Percentiles rank a stretch among this genome's conserved stretches.
These are phyloP conservation scores for Phaffia rhodozyma DNA, from an alignment of 1,284 basidiomycete species.

Conservation along the genomic window DNA sequence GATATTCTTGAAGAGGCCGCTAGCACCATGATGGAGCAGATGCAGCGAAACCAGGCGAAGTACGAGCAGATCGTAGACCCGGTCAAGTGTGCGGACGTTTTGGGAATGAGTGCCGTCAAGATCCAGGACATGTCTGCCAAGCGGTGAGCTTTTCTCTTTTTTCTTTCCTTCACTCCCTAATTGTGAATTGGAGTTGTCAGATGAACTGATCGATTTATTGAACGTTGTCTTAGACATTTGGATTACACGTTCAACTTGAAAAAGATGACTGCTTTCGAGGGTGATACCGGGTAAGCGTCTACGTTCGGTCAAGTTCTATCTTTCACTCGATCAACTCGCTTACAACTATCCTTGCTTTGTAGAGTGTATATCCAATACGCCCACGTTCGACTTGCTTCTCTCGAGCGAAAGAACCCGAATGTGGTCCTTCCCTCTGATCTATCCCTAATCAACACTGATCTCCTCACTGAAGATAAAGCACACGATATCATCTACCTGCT, in stretches of 20 bases:
- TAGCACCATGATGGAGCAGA: slow-evolving; percentile 89
- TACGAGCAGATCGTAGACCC: slow-evolving; percentile 83
- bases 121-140: slow-evolving; percentile 97
- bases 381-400: slow-evolving; percentile 85
- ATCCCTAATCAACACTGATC: slow-evolving; percentile 53
- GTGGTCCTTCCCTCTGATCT: slow-evolving; percentile 55
- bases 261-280: slow-evolving; percentile 91
- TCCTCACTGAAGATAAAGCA: slow-evolving; percentile 62
- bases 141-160: slow-evolving; percentile 47
- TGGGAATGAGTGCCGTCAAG: slow-evolving; percentile 93
- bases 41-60: slow-evolving; percentile 90
- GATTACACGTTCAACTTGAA: slow-evolving; percentile 95
- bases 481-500: slow-evolving; percentile 78
- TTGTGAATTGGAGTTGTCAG: background rate
- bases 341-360: background rate
- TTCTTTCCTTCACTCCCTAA: background rate
- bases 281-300: slow-evolving; percentile 61
- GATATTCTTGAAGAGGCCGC: slow-evolving; percentile 87
- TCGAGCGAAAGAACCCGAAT: slow-evolving; percentile 86
- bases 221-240: slow-evolving; percentile 55
- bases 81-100: slow-evolving; percentile 63
- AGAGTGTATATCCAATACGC: slow-evolving; percentile 80
- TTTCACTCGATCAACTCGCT: background rate
- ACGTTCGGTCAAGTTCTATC: background rate
- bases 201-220: background rate